These are phyloP conservation scores for Fusarium torreyae DNA, from an alignment of 2,329 filamentous ascomycete genomes.

Conservation along the genomic window DNA sequence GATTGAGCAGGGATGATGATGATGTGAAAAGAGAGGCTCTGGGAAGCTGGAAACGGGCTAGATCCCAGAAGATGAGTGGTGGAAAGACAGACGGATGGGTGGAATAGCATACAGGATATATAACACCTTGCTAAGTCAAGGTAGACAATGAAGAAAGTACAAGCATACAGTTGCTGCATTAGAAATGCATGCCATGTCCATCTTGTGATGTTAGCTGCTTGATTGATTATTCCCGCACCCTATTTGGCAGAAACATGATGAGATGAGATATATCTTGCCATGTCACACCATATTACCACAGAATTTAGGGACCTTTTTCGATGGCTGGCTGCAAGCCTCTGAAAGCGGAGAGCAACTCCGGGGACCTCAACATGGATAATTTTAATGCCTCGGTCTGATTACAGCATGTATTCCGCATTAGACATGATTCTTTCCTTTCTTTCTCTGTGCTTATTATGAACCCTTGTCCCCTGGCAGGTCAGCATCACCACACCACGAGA, in stretches of 20 bases:
- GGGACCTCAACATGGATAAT: constrained; percentile 16
- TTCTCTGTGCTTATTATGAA: constrained; percentile 22
- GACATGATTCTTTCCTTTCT: constrained; percentile 14
- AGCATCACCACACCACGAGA: constrained; percentile 41
- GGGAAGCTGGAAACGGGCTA: constrained; percentile 51
- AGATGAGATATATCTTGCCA: constrained; percentile 13
- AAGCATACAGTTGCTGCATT: constrained; percentile 1
- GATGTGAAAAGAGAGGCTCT: constrained; percentile 48
- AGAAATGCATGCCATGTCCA: neutral
- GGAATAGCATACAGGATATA: constrained; percentile 27
- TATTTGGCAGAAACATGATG: constrained; percentile 1
- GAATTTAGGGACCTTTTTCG: constrained; percentile 6
- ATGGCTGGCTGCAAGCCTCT: constrained; percentile 18
- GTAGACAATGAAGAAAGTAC: constrained; percentile 15
- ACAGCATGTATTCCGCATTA: constrained; percentile 8
- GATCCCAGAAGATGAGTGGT: constrained; percentile 41
- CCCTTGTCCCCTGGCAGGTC: constrained; percentile 20
- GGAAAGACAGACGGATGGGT: constrained; percentile 8
- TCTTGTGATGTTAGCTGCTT: neutral
- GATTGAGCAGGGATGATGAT: constrained; percentile 26
- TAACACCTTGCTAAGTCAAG: constrained; percentile 27
- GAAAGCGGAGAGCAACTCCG: constrained; percentile 40
- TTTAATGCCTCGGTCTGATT: constrained; percentile 29
- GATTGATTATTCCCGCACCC: constrained; percentile 9
- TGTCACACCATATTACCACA: constrained; percentile 15